phyloP scores from a whole-genome alignment of 768 basidiomycete species.

The Psilocybe tampanensis region DNA sequence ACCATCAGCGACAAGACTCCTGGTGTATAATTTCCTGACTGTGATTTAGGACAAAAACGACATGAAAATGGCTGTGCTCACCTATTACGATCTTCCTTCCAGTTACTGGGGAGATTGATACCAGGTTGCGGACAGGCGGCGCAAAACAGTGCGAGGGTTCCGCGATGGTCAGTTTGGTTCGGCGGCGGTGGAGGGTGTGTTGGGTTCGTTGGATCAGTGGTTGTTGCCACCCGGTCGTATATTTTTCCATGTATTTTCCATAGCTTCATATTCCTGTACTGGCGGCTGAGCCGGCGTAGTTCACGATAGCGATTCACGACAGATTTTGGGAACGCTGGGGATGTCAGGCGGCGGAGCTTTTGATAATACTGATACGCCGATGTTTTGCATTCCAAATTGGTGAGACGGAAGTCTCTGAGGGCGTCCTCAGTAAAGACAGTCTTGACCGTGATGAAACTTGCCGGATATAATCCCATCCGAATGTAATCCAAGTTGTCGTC shows the following conservation, averaged over 20 bases:
- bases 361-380: constrained; percentile 19
- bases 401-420: constrained; percentile 15
- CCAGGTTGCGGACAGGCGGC: constrained; percentile 25
- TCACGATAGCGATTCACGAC: constrained; percentile 20
- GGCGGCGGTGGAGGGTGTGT: neutral
- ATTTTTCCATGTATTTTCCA: constrained; percentile 15
- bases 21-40: constrained; percentile 10
- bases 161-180: neutral
- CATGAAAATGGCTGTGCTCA: neutral
- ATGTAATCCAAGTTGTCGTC: constrained; percentile 4
- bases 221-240: neutral
- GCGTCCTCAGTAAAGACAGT: constrained; percentile 18
- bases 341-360: constrained; percentile 17
- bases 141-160: constrained; percentile 19
- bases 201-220: no score
- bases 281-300: constrained; percentile 11
- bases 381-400: constrained; percentile 20
- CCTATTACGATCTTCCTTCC: constrained; percentile 8
- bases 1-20: constrained; percentile 18
- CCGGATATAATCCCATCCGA: constrained; percentile 12
- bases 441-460: constrained; percentile 9
- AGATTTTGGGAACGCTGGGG: constrained; percentile 8
- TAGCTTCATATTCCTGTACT: constrained; percentile 18
- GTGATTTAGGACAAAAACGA: neutral
- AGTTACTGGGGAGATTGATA: constrained; percentile 19